phyloP scores from a whole-genome alignment of 2,329 filamentous ascomycete genomes.

The Paramyrothecium sp. region DNA sequence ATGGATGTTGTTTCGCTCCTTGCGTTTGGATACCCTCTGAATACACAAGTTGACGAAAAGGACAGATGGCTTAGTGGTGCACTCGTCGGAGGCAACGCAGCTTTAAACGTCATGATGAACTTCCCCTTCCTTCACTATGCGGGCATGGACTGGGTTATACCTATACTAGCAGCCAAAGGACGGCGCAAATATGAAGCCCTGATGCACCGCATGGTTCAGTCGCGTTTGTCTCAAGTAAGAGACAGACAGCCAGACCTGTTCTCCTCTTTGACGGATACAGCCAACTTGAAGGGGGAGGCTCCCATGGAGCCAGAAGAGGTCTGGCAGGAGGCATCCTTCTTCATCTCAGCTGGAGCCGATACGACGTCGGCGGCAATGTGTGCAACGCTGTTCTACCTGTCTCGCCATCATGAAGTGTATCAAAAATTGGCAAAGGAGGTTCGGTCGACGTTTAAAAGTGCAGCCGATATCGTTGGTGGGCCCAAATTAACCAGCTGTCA shows the following conservation, averaged over 20 bases:
- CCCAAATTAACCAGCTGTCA: not conserved
- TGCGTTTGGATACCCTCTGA: not conserved
- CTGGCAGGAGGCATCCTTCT: not conserved
- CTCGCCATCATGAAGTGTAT: not conserved
- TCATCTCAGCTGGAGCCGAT: not conserved
- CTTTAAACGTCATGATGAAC: not conserved
- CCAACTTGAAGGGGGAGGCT: not conserved
- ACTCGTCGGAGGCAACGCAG: not conserved
- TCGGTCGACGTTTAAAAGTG: not conserved
- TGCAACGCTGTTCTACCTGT: not conserved
- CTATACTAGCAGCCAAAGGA: not conserved
- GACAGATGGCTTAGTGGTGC: not conserved
- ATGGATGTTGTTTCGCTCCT: not conserved
- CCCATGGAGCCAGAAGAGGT: not conserved
- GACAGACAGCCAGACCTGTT: not conserved
- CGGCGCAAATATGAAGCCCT: not conserved
- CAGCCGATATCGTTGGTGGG: not conserved
- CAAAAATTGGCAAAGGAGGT: not conserved
- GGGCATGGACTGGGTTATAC: not conserved
- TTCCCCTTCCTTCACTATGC: not conserved
- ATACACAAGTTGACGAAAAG: not conserved
- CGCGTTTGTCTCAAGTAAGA: not conserved
- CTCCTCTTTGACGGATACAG: not conserved
- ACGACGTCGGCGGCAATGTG: not conserved
- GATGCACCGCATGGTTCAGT: not conserved